A percentile compares a stretch with the other conserved stretches of the same genome.
Evolutionary conservation across 2,329 filamentous ascomycete genomes (phyloP).

Genomic region (Xylariaceae sp.): DNA sequence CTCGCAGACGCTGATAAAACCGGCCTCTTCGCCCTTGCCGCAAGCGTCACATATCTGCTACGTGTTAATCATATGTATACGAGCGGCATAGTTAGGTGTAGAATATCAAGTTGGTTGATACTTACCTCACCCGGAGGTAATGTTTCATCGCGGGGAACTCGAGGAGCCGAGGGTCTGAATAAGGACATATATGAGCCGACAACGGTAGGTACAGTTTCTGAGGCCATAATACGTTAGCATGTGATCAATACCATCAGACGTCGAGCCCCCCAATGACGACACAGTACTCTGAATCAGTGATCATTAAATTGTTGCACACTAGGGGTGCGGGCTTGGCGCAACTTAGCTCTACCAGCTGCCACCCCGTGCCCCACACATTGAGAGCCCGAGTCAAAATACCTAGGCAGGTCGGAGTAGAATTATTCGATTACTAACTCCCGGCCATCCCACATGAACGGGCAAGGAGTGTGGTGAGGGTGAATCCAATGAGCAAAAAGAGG

Average conservation of each 20-base stretch:
- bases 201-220: constrained; percentile 71
- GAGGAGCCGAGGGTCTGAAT: constrained; percentile 75
- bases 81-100: background rate
- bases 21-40: constrained; percentile 68
- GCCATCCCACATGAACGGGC: background rate
- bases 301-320: background rate
- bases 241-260: background rate
- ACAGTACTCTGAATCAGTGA: background rate
- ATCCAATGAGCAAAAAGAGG: background rate
- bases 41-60: constrained; percentile 78
- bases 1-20: constrained; percentile 75
- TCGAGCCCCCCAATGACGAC: background rate
- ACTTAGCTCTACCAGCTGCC: background rate
- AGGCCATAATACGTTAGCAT: constrained; percentile 14
- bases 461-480: background rate
- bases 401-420: background rate
- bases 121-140: constrained; percentile 43
- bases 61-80: constrained; percentile 22
- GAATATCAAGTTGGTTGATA: background rate
- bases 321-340: background rate
- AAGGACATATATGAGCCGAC: constrained; percentile 96
- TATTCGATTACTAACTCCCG: background rate
- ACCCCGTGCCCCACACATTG: background rate
- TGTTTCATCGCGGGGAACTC: constrained; percentile 54
- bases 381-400: background rate